Percentiles rank a stretch among this genome's conserved stretches.
Conservation (phyloP, 805 yeast species). For the Saccharomycopsis olivae region DNA sequence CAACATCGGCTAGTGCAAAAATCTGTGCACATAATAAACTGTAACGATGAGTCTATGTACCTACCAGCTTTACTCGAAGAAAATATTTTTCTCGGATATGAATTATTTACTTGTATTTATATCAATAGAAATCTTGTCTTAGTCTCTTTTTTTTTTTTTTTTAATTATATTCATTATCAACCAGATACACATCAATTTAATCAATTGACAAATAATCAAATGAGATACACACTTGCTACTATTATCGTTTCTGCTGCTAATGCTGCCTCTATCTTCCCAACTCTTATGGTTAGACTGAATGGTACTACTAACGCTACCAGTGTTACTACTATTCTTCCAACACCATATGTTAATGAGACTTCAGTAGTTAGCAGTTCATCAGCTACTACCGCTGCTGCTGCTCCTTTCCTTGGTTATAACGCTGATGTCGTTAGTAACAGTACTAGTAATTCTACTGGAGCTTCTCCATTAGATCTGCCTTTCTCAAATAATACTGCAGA, state of each 20-base stretch:
- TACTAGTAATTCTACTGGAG: neutral
- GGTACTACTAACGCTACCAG: neutral
- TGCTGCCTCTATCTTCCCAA: neutral
- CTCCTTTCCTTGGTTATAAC: neutral
- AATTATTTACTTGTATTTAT: no score
- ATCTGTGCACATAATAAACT: no score
- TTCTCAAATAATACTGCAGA: neutral
- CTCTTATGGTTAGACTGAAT: neutral
- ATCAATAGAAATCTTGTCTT: no score
- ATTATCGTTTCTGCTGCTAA: neutral
- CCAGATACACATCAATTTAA: no score
- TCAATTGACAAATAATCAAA: no score
- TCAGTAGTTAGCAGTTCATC: neutral
- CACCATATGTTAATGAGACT: neutral
- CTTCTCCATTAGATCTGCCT: constrained; percentile 1
- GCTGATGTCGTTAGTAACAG: neutral
- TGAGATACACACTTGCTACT: neutral
- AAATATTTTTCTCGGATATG: no score
- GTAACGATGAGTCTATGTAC: no score
- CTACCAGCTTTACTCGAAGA: no score
- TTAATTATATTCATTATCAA: no score
- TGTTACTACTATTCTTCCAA: neutral
- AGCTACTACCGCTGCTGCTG: neutral
- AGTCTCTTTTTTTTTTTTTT: no score
- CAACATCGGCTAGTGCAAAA: no score